Evolutionary conservation across 305 asterid genomes (phyloP).

Genomic region (Solanum aculeatissimum): DNA sequence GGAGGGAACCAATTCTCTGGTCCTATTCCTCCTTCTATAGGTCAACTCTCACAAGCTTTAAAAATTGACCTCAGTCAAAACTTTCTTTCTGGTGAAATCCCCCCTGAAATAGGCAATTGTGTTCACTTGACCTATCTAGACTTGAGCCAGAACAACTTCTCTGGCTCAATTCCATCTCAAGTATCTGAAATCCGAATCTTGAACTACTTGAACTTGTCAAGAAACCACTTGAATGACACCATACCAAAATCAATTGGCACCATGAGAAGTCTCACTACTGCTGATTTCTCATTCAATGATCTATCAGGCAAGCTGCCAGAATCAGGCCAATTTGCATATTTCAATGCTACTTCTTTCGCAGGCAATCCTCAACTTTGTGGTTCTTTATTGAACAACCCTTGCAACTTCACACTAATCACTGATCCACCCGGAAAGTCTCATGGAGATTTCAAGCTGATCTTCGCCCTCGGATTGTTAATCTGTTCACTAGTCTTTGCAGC

Average conservation of each 20-base stretch:
- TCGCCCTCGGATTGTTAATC: slow-evolving; percentile 67
- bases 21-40: slow-evolving; percentile 63
- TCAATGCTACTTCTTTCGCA: slow-evolving; percentile 63
- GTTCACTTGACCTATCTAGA: slow-evolving; percentile 70
- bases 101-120: slow-evolving; percentile 58
- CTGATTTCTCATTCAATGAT: slow-evolving; percentile 88
- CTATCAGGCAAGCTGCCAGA: slow-evolving; percentile 81
- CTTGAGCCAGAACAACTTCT: slow-evolving; percentile 63
- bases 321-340: slow-evolving; percentile 68
- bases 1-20: slow-evolving; percentile 69
- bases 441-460: slow-evolving; percentile 54
- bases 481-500: slow-evolving; percentile 66
- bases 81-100: slow-evolving; percentile 57
- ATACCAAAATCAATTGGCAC: slow-evolving; percentile 57
- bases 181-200: slow-evolving; percentile 56
- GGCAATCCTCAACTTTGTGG: slow-evolving; percentile 91
- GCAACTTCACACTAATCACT: slow-evolving; percentile 23
- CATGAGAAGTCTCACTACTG: slow-evolving; percentile 85
- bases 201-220: slow-evolving; percentile 75
- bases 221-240: slow-evolving; percentile 56
- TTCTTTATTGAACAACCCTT: slow-evolving; percentile 46
- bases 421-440: slow-evolving; percentile 23
- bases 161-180: slow-evolving; percentile 59
- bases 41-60: slow-evolving; percentile 55
- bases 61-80: slow-evolving; percentile 69